Conservation (phyloP, 495 filamentous ascomycete species). For the Talaromyces ruber region DNA sequence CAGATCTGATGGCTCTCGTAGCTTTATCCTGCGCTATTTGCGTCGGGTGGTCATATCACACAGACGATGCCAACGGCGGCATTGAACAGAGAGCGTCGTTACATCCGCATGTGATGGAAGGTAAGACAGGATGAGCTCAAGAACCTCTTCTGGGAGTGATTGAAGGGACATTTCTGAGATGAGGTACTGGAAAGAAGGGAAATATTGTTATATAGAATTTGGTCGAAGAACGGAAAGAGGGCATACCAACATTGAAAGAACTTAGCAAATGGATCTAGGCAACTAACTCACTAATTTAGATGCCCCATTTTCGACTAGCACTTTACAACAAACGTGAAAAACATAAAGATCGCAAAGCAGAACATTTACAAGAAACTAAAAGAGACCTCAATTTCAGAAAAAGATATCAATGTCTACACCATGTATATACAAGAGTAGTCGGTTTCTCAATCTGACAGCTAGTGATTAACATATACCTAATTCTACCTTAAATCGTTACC, state of each 20-base stretch:
- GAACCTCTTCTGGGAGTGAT: slow-evolving; percentile 11
- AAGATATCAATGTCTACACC: not conserved
- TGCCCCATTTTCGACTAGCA: not conserved
- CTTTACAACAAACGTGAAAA: not conserved
- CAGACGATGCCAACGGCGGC: not conserved
- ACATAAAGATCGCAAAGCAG: too few relatives aligned
- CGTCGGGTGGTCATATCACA: not conserved
- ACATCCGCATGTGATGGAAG: slow-evolving; percentile 2
- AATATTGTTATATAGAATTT: not conserved
- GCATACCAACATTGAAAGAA: not conserved
- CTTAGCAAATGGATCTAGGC: not conserved
- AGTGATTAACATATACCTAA: not conserved
- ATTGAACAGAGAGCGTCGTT: not conserved
- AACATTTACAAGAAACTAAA: not conserved
- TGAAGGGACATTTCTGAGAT: not conserved
- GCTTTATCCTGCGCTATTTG: not conserved
- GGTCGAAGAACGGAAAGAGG: not conserved
- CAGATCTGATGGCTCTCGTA: not conserved
- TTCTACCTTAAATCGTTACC: not conserved
- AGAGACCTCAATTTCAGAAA: too few relatives aligned
- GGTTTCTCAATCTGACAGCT: not conserved
- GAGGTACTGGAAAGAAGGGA: not conserved
- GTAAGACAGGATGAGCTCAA: slow-evolving; percentile 9
- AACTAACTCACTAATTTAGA: not conserved
- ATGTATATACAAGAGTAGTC: not conserved